Evolutionary conservation across 139 green algal species (phyloP), one percentile per base, ranked within the genome.

Genomic region (Desmodesmus armatus): DNA sequence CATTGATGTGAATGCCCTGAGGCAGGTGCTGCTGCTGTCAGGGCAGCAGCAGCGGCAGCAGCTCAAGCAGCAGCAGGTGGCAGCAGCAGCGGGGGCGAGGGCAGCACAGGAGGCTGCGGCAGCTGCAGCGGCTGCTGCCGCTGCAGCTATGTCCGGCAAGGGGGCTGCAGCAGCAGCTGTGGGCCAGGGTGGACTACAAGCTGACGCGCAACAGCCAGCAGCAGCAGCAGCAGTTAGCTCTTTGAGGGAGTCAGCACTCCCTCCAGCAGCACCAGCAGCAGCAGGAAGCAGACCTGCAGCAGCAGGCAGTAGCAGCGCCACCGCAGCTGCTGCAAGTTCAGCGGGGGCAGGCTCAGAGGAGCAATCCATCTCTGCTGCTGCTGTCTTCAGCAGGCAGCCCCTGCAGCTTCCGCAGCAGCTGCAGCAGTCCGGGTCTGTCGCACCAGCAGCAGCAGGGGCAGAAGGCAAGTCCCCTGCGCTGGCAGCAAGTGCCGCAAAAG

Each of bases 271-370:
- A 71, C 49, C 44, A 89, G 47, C 43, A 55, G 44, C 62, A 75
- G 25, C 47, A 78, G 31, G 74, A 84, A 31, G 69, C 65, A 9
- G 86, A 81, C 17, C 62, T 70, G 13, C 78, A 85, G 65, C 41
- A 84, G 37, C 37, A 66, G 35, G 62, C 76, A 2, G 72, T 84
- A 3, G 67, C 84, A 17, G 40, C 87, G 13, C 47, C 60, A 31
- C 49, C 82, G 3, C 41, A 87, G 65, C 39, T 85, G 81, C 72
- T 79, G 7, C 72, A 79, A 65, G 72, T n/a, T 13, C 63, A 79
- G 72, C 72, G 63, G 27, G 72, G 31, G 25, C 31, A 72, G 63
- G 9, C 31, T n/a, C n/a, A n/a, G n/a, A n/a, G n/a, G n/a, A n/a
- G n/a, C n/a, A n/a, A 13, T 23, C 63, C 63, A 72, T 11, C 23